Base-by-base conservation (phyloP, 106 monocot species). In the Alisma plantagoaquatica region DNA sequence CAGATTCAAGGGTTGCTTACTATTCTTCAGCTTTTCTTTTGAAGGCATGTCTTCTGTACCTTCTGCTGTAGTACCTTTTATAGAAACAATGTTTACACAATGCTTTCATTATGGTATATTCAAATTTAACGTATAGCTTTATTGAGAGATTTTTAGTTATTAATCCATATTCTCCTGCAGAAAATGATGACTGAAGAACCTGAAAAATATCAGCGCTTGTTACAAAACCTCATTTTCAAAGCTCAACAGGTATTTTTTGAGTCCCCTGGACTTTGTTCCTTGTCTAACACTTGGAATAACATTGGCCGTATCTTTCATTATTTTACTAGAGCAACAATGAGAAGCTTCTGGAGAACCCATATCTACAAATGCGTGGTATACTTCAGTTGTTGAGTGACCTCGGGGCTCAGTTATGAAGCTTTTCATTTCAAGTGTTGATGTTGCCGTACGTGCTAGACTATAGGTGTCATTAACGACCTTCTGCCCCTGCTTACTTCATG, bases 291-390 rank as follows among this genome's bases (percentile, higher is more conserved):
- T 6, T 48, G 28, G 3, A 23, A 42, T 11, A 8, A 9, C 1
- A 46, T 46, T 12, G 5, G 0, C 43, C 26, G 27, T 26, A 12
- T 18, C 27, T 2, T 43, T 58, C 9, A 3, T 38, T 2, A 41
- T 18, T 50, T 29, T 43, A 56, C 3, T 35, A 98, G 98, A 74
- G 85, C 62, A 98, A 98, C 72, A 98, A 98, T 61, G 98, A 98
- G 71, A 98, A 90, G 54, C 74, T 98, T 43, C 53, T 98, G 60
- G 98, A 98, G 85, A 98, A 98, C 41, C 98, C 98, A 44, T 98
- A 98, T 69, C 85, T 98, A 51, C 98, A 98, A 71, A 85, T 98
- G 79, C 79, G 85, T 54, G 90, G 98, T 52, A 98, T 98, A 68
- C 70, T 90, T 27, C 90, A 90, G 55, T 69, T 98, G 10, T 79